phyloP scores from a whole-genome alignment of 768 basidiomycete genomes.

The Lentinula sp. region DNA sequence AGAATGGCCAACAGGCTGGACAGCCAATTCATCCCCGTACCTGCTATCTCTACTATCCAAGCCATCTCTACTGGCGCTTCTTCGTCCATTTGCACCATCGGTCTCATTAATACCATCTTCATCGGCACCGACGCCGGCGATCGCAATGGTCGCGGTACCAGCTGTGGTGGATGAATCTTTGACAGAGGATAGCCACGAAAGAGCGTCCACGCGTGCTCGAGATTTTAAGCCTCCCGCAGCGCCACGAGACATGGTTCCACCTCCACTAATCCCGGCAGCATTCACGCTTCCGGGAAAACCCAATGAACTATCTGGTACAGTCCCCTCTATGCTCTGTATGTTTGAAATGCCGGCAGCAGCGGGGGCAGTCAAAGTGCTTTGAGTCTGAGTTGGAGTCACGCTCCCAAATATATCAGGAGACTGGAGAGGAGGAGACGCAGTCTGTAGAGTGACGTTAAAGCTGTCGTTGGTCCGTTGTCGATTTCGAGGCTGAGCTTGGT shows the following conservation, averaged over 20 bases:
- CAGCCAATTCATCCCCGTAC: slow-evolving; percentile 22
- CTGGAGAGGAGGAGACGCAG: slow-evolving; percentile 9
- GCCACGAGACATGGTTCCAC: slow-evolving; percentile 24
- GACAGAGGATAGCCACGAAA: slow-evolving; percentile 71
- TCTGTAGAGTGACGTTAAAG: neutral
- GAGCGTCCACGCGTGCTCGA: slow-evolving; percentile 52
- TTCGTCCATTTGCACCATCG: neutral
- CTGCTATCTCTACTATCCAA: slow-evolving; percentile 25
- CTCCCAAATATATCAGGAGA: slow-evolving; percentile 20
- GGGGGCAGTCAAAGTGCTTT: neutral
- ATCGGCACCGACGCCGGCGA: too few relatives aligned
- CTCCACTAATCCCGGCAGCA: slow-evolving; percentile 6
- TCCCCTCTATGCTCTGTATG: neutral
- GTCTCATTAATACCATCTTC: slow-evolving; percentile 17
- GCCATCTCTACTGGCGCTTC: neutral
- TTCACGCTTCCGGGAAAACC: slow-evolving; percentile 2
- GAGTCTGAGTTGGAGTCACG: neutral
- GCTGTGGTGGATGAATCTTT: slow-evolving; percentile 33
- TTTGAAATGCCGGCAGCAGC: neutral
- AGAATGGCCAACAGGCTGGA: slow-evolving; percentile 27
- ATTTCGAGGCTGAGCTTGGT: neutral
- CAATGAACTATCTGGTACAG: neutral
- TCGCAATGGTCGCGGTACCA: neutral
- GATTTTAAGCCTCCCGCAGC: slow-evolving; percentile 46
- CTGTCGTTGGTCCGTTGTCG: neutral